Base-by-base conservation (phyloP, 2,329 filamentous ascomycete species). In the Ascochyta viciae-villosae region DNA sequence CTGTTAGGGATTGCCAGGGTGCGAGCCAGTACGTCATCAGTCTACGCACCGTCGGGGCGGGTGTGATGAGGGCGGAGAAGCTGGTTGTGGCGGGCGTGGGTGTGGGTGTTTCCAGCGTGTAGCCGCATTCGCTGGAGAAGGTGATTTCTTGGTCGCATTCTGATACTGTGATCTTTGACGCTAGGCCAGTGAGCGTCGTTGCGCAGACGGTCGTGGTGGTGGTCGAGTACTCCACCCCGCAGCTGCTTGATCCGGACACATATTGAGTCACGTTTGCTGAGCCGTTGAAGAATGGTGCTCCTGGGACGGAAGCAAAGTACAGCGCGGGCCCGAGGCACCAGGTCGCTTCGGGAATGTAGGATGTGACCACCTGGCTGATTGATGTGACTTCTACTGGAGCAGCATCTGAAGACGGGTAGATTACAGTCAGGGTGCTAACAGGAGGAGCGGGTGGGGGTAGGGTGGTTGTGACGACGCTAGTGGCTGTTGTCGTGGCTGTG, bases 111-210 rank as follows among this genome's bases (percentile, higher is more conserved):
- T 73, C 72, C n/a, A 80, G 58, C 1, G 70, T 70, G 61, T 74
- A 78, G n/a, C 77, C 78, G 44, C 74, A 77, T 41, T 79, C 73
- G 45, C 73, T 80, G 2, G 78, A 80, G 60, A 80, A 81, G 4
- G 78, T 80, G 43, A 81, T 70, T 19, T 80, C 72, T 50, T 81
- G 77, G 23, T 68, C 67, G 58, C 79, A 81, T 6, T 74, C 67
- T 13, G 77, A 73, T 46, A 81, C 70, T 0, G 75, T 76, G 53
- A 79, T 71, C 40, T 73, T 74, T 6, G 73, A 72, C 1, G 72
- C 76, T 3, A 81, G 66, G 1, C 74, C 77, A 2, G 70, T 78
- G 27, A 81, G 67, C 0, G 73, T 77, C 0, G 78, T 81, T 1
- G 76, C 75, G 67, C 78, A 81, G 19, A 81, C 70, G 53, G 75